Conservation (phyloP, 2,329 filamentous ascomycete species). For the Sporothrix sp. region DNA sequence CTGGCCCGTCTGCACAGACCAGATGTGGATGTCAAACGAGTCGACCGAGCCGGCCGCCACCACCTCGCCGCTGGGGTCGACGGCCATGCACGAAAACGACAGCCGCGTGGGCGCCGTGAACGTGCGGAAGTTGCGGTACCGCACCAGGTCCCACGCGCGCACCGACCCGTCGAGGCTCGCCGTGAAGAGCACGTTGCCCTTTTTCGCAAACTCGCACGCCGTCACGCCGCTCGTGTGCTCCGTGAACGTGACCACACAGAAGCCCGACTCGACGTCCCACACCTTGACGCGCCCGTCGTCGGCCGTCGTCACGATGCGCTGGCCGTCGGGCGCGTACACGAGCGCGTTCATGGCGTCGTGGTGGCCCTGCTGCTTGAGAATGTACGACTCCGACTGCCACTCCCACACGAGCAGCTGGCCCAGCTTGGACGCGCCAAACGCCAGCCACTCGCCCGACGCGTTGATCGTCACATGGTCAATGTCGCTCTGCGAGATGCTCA, state of each 20-base stretch:
- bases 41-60: conserved; percentile 92
- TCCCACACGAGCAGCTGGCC: conserved; percentile 98
- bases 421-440: conserved; percentile 89
- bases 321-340: conserved; percentile 86
- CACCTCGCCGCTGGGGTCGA: conserved; percentile 95
- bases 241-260: conserved; percentile 96
- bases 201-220: conserved; percentile 87
- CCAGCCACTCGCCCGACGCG: conserved; percentile 89
- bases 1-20: conserved; percentile 97
- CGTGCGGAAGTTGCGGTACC: conserved; percentile 94
- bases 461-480: conserved; percentile 95
- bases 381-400: conserved; percentile 98
- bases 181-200: conserved; percentile 92
- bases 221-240: conserved; percentile 94
- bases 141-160: conserved; percentile 88
- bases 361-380: conserved; percentile 95
- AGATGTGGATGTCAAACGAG: conserved; percentile 95
- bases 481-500: conserved; percentile 90
- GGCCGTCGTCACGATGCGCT: conserved; percentile 83
- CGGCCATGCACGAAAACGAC: conserved; percentile 86
- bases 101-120: conserved; percentile 89
- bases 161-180: conserved; percentile 90
- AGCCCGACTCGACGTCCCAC: conserved; percentile 93
- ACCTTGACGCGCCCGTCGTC: conserved; percentile 98
- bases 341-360: conserved; percentile 92